Conservation (phyloP, 2,329 filamentous ascomycete species). For the Fusarium armeniacum region DNA sequence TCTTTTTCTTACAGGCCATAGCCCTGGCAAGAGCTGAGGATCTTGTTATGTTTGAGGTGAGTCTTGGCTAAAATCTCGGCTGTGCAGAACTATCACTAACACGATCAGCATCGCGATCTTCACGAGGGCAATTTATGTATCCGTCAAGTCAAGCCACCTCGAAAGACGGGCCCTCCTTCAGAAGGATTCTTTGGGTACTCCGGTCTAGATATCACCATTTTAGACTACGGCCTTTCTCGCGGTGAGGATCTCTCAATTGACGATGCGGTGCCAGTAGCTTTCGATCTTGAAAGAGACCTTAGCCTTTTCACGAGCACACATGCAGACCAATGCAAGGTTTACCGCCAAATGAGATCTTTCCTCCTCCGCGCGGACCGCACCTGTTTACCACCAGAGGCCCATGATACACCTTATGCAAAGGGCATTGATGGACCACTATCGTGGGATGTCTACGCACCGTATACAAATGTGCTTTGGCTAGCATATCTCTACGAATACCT, state of each 20-base stretch:
- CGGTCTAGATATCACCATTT: slow-evolving; percentile 73
- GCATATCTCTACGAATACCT: slow-evolving; percentile 72
- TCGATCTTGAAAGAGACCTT: slow-evolving; percentile 72
- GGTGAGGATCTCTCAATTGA: slow-evolving; percentile 61
- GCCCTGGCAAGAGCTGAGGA: slow-evolving; percentile 72
- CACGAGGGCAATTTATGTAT: slow-evolving; percentile 76
- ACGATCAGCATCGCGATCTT: slow-evolving; percentile 70
- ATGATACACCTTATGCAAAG: slow-evolving; percentile 62
- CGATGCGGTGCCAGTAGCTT: slow-evolving; percentile 61
- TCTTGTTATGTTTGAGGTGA: slow-evolving; percentile 71
- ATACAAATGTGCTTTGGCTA: slow-evolving; percentile 76
- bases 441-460: slow-evolving; percentile 70
- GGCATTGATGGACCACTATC: slow-evolving; percentile 64
- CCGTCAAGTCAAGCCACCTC: slow-evolving; percentile 57
- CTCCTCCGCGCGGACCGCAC: slow-evolving; percentile 65
- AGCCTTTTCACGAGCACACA: slow-evolving; percentile 72
- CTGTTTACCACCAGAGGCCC: slow-evolving; percentile 63
- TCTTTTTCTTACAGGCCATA: slow-evolving; percentile 72
- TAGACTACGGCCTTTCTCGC: slow-evolving; percentile 75
- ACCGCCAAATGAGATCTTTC: slow-evolving; percentile 73
- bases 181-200: slow-evolving; percentile 68
- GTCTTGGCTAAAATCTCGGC: slow-evolving; percentile 6
- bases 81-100: slow-evolving; percentile 20
- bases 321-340: slow-evolving; percentile 71
- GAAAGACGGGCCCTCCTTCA: slow-evolving; percentile 51